Evolutionary conservation across 2,329 filamentous ascomycete species (phyloP).

Genomic region (Xylaria sp.): DNA sequence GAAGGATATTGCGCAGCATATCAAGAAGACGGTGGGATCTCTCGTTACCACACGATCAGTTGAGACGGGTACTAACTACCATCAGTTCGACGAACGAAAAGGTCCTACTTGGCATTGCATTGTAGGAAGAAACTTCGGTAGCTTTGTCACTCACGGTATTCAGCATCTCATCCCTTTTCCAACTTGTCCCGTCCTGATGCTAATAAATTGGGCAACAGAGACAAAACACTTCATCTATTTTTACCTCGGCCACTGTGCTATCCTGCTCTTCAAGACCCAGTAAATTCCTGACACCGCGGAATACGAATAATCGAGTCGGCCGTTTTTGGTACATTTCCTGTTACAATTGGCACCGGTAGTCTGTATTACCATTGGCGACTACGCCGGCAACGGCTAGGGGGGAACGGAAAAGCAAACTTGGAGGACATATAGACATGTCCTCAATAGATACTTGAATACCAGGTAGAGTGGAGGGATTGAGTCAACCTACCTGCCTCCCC

Average conservation of each 20-base stretch:
- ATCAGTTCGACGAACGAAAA: conserved; percentile 94
- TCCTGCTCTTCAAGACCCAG: conserved; percentile 99
- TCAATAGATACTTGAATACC: conserved; percentile 17
- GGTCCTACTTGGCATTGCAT: conserved; percentile 99
- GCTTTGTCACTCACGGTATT: conserved; percentile 96
- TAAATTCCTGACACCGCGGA: conserved; percentile 55
- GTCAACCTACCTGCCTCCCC: conserved; percentile 14
- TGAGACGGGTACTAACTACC: conserved; percentile 14
- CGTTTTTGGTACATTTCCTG: conserved; percentile 15
- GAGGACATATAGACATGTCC: conserved; percentile 14
- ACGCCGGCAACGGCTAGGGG: conserved; percentile 13
- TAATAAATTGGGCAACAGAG: conserved; percentile 65
- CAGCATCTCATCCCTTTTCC: background rate
- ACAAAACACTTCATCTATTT: conserved; percentile 99
- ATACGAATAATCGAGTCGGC: conserved; percentile 14
- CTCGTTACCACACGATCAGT: no score
- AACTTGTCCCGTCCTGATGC: conserved; percentile 20
- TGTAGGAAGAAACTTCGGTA: conserved; percentile 97
- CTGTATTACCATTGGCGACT: conserved; percentile 19
- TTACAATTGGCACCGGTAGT: conserved; percentile 1
- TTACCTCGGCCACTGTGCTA: conserved; percentile 98
- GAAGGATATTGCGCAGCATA: conserved; percentile 60
- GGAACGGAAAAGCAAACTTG: background rate
- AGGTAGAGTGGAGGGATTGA: conserved; percentile 11
- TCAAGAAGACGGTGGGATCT: conserved; percentile 50